These are phyloP conservation scores for Allantophomopsis lycopodina DNA, from an alignment of 2,329 filamentous ascomycete species.

Conservation along the genomic window DNA sequence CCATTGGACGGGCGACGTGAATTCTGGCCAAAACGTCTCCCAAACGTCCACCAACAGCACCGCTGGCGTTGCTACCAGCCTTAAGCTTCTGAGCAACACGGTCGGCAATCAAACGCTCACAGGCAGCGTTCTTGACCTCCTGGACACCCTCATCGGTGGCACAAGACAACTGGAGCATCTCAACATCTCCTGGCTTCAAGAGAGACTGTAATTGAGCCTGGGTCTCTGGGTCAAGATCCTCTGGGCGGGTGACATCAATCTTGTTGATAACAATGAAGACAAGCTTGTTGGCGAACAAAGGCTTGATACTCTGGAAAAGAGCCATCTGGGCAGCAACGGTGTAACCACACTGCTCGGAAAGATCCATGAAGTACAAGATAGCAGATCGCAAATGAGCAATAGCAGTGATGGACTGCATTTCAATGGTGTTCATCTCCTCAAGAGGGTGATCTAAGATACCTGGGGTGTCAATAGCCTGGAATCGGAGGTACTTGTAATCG, in stretches of 20 bases:
- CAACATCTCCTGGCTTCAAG: constrained; percentile 77
- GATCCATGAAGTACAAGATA: constrained; percentile 96
- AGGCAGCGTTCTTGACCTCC: constrained; percentile 87
- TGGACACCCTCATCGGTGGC: constrained; percentile 91
- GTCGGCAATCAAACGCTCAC: constrained; percentile 84
- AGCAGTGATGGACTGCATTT: constrained; percentile 97
- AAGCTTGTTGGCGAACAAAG: constrained; percentile 91
- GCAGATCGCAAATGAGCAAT: constrained; percentile 93
- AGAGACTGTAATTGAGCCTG: constrained; percentile 68
- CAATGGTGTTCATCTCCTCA: constrained; percentile 99
- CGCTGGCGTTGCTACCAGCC: constrained; percentile 67
- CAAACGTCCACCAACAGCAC: constrained; percentile 65
- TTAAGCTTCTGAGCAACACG: constrained; percentile 93
- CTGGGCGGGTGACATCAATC: constrained; percentile 80
- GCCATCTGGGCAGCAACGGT: constrained; percentile 85
- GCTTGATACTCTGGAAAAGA: constrained; percentile 93
- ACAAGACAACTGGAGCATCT: constrained; percentile 87
- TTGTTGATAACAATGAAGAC: constrained; percentile 98
- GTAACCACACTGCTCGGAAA: constrained; percentile 94
- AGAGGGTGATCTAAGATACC: constrained; percentile 95
- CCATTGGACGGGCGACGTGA: constrained; percentile 90
- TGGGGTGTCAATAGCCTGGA: constrained; percentile 94
- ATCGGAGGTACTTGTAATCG: constrained; percentile 85
- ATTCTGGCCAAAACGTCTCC: constrained; percentile 88
- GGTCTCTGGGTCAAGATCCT: constrained; percentile 70